These are phyloP conservation scores for Nitzschia putrida DNA, from an alignment of 108 stramenopile species.

Conservation along the genomic window DNA sequence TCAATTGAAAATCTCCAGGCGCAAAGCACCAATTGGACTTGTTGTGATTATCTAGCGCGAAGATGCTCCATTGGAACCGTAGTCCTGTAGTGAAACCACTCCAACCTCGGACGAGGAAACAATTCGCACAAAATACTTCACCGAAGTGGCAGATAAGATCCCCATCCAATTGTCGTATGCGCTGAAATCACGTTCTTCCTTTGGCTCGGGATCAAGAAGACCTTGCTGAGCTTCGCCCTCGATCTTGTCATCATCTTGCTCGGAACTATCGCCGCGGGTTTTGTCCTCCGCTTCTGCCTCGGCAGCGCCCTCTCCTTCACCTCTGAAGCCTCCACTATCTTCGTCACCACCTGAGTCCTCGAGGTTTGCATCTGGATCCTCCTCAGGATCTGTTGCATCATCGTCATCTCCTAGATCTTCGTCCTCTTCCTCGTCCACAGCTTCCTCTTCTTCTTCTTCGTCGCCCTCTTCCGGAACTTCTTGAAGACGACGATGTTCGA, in stretches of 20 bases:
- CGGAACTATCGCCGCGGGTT: constrained; percentile 32
- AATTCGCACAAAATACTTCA: constrained; percentile 65
- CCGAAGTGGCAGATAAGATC: constrained; percentile 52
- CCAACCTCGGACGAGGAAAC: constrained; percentile 57
- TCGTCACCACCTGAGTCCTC: constrained; percentile 18
- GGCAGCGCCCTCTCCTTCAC: constrained; percentile 17
- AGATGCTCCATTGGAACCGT: background rate
- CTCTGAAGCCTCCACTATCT: constrained; percentile 13
- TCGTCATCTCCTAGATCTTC: constrained; percentile 21
- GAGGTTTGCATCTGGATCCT: background rate
- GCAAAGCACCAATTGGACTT: too few relatives aligned
- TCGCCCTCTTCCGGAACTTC: background rate
- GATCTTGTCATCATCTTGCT: constrained; percentile 34
- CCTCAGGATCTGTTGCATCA: constrained; percentile 5
- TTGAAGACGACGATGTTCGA: background rate
- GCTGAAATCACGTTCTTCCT: constrained; percentile 40
- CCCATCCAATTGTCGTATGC: constrained; percentile 65
- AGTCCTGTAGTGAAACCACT: constrained; percentile 50
- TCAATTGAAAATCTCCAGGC: too few relatives aligned
- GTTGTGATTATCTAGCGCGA: too few relatives aligned
- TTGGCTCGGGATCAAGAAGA: constrained; percentile 6
- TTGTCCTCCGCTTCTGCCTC: constrained; percentile 28
- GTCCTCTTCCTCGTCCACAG: constrained; percentile 13
- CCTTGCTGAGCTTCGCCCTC: constrained; percentile 13
- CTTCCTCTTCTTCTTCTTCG: constrained; percentile 19